phyloP scores from a whole-genome alignment of 2,329 filamentous ascomycete genomes.

The Chrysosphaeria jannelii region DNA sequence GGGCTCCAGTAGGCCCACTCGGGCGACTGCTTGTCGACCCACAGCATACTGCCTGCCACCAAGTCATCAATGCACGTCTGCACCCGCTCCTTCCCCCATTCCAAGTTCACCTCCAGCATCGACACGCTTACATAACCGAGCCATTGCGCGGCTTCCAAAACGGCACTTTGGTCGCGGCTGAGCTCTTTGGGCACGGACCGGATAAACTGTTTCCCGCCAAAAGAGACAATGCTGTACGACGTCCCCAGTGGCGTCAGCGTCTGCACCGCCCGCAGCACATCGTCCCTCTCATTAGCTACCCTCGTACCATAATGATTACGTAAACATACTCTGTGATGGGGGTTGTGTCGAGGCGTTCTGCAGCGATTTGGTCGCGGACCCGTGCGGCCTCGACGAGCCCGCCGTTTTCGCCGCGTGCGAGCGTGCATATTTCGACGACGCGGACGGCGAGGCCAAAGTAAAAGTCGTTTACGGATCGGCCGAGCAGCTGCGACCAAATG shows the following conservation, averaged over 20 bases:
- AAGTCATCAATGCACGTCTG: constrained; percentile 76
- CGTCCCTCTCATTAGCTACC: too few species aligned
- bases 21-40: constrained; percentile 61
- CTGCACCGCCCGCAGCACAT: constrained; percentile 66
- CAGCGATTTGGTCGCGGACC: constrained; percentile 44
- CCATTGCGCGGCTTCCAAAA: constrained; percentile 71
- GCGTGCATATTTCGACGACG: constrained; percentile 73
- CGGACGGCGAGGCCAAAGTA: constrained; percentile 95
- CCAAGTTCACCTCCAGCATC: constrained; percentile 64
- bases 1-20: constrained; percentile 92
- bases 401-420: constrained; percentile 70
- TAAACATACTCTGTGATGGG: constrained; percentile 42
- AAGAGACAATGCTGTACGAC: constrained; percentile 56
- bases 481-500: constrained; percentile 80
- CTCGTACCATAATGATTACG: too few species aligned
- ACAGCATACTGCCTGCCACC: constrained; percentile 65
- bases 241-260: constrained; percentile 68
- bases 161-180: constrained; percentile 75
- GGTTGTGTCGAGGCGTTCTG: constrained; percentile 39
- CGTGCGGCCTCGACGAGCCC: constrained; percentile 67
- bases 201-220: constrained; percentile 67
- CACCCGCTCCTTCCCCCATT: constrained; percentile 62
- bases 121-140: constrained; percentile 71
- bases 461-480: constrained; percentile 83
- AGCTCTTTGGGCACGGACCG: constrained; percentile 83